Evolutionary conservation across 2,329 filamentous ascomycete species (phyloP), one percentile per base, ranked within the genome.

Genomic region (Dactylellina haptotyla): DNA sequence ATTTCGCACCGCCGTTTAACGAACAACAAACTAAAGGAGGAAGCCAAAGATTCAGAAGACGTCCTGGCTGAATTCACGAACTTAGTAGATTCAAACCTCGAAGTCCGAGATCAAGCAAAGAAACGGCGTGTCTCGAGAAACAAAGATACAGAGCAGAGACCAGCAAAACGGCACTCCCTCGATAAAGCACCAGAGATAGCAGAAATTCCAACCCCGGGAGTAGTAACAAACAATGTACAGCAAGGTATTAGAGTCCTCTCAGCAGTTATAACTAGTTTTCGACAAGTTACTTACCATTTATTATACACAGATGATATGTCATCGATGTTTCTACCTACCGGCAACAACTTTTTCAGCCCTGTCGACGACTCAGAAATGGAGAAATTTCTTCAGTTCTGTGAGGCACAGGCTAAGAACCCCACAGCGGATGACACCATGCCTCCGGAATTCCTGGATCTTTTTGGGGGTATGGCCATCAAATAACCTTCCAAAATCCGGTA

Each of bases 31-130:
- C 14, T 10, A 46, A 46, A 46, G 23, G 41, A 20, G 9, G 12
- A n/a, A 23, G 18, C n/a, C n/a, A 3, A 54, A 16, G 48, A 54
- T 23, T 54, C 59, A 54, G 59, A 64, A 46, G 59, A 64, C 54
- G 48, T 64, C 5, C 18, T 64, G 1, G 59, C 59, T 9, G 59
- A 54, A 46, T 64, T 64, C 25, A 64, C 59, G 6, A 26, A 64
- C 46, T 37, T 64, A 16, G 32, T 34, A 25, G 48, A 54, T 18
- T 12, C 46, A n/a, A 50, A 4, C 25, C 46, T 25, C 25, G 14
- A 25, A 50, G 23, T 4, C 20, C 6, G 6, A 43, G 39, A 16
- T 43, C 4, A n/a, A 43, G 12, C 46, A 4, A 8, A 30, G 46
- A 5, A 50, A 50, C 26, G 46, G 46, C 16, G 4, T 5, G 9